Conservation (phyloP, 306 rosid species). For the Cucurbita maxima region DNA sequence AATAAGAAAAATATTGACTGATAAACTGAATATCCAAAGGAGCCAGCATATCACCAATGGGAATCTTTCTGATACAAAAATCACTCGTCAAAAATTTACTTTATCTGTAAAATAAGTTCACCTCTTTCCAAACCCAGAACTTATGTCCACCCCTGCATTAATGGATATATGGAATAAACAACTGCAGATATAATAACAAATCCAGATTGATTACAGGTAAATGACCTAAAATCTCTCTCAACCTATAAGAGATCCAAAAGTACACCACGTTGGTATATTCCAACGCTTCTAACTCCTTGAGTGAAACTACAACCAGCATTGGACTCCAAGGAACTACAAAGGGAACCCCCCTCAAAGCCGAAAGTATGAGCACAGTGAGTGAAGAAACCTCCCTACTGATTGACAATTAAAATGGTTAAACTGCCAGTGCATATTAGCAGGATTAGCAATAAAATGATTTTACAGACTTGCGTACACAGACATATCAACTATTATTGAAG, state of each 20-base stretch:
- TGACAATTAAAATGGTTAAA: background rate
- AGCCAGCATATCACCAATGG: conserved; percentile 13
- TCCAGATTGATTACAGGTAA: conserved; percentile 8
- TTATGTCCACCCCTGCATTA: conserved; percentile 20
- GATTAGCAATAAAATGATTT: background rate
- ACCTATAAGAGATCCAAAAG: conserved; percentile 13
- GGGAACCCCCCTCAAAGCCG: background rate
- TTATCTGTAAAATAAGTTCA: conserved; percentile 8
- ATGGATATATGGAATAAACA: conserved; percentile 6
- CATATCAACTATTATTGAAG: background rate
- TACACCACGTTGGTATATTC: background rate
- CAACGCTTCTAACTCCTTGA: background rate
- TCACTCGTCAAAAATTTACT: conserved; percentile 12
- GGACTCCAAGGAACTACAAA: background rate
- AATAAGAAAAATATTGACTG: conserved; percentile 13
- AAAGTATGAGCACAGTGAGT: background rate
- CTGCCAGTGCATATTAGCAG: background rate
- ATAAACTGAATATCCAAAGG: conserved; percentile 14
- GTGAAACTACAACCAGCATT: background rate
- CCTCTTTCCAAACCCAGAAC: conserved; percentile 16
- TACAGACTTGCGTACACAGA: background rate
- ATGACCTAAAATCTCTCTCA: conserved; percentile 13
- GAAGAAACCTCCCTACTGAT: background rate
- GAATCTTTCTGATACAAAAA: conserved; percentile 3
- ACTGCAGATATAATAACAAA: conserved; percentile 14